Conservation (phyloP, 139 green algal species). For the Nannochloris sp. region DNA sequence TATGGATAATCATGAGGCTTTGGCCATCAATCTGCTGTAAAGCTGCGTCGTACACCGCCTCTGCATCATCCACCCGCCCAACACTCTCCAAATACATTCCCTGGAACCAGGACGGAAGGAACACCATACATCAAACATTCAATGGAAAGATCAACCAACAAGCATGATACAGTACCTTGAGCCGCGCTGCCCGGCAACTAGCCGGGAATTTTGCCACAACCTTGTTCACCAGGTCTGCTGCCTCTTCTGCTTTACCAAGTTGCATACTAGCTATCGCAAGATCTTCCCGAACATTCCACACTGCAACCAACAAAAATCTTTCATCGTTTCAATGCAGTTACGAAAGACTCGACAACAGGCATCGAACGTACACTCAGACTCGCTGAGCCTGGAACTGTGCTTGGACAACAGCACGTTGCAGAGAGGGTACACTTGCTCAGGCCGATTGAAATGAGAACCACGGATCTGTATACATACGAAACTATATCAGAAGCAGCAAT, state of each 20-base stretch:
- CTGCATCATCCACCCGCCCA: constrained; percentile 28
- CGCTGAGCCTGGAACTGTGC: too few relatives aligned
- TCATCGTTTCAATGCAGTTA: too few relatives aligned
- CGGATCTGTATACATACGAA: too few relatives aligned
- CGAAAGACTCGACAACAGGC: too few relatives aligned
- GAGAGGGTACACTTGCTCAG: too few relatives aligned
- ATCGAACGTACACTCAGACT: too few relatives aligned
- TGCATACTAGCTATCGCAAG: constrained; percentile 64
- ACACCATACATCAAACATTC: neutral
- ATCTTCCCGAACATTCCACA: constrained; percentile 77
- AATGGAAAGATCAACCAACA: neutral
- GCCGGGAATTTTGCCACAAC: constrained; percentile 57
- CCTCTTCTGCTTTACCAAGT: constrained; percentile 33
- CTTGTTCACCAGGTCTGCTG: constrained; percentile 43
- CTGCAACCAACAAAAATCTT: constrained; percentile 27
- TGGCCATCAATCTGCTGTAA: constrained; percentile 35
- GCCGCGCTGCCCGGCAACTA: constrained; percentile 42
- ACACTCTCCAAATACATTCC: constrained; percentile 60
- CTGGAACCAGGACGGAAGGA: neutral
- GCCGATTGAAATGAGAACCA: too few relatives aligned
- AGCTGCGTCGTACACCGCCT: constrained; percentile 48
- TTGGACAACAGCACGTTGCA: too few relatives aligned
- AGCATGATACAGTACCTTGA: constrained; percentile 31
- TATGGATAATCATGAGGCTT: constrained; percentile 52
- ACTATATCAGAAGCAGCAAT: too few relatives aligned